phyloP scores from a whole-genome alignment of 164 flowering plant genomes.

The Magnolia changhungtana region DNA sequence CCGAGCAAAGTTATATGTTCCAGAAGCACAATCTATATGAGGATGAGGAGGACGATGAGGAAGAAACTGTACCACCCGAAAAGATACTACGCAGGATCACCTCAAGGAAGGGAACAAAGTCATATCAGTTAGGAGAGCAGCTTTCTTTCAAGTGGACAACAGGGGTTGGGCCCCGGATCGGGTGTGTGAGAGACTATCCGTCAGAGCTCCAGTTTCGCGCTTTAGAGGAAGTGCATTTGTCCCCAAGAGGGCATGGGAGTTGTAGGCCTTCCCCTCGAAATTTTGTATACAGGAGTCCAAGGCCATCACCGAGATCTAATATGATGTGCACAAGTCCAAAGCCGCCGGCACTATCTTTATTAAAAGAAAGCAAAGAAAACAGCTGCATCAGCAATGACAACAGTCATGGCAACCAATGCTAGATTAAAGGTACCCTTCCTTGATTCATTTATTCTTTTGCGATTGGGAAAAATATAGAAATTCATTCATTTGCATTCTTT shows the following conservation, averaged over 20 bases:
- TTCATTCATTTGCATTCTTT: background rate
- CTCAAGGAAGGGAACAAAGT: slow-evolving; percentile 51
- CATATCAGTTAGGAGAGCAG: slow-evolving; percentile 69
- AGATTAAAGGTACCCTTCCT: slow-evolving; percentile 5
- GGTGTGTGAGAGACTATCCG: slow-evolving; percentile 79
- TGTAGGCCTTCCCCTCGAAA: slow-evolving; percentile 13
- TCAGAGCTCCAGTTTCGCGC: slow-evolving; percentile 58
- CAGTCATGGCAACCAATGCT: slow-evolving; percentile 2
- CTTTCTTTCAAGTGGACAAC: slow-evolving; percentile 76
- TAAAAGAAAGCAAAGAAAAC: slow-evolving; percentile 7
- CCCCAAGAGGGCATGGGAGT: slow-evolving; percentile 48
- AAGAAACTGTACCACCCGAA: slow-evolving; percentile 43
- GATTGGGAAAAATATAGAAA: slow-evolving; percentile 1
- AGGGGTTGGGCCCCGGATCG: slow-evolving; percentile 82
- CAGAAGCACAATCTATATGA: slow-evolving; percentile 24
- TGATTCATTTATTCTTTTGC: slow-evolving; percentile 11
- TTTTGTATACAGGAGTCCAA: background rate
- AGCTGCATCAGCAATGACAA: background rate
- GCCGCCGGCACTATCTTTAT: background rate
- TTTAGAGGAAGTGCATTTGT: slow-evolving; percentile 63
- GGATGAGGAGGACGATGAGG: slow-evolving; percentile 19
- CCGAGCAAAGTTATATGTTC: slow-evolving; percentile 17
- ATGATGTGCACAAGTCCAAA: background rate
- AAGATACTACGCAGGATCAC: slow-evolving; percentile 51
- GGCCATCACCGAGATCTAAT: background rate